Evolutionary conservation across 2,329 filamentous ascomycete genomes (phyloP).

Genomic region (Neophaeococcomyces aloes): DNA sequence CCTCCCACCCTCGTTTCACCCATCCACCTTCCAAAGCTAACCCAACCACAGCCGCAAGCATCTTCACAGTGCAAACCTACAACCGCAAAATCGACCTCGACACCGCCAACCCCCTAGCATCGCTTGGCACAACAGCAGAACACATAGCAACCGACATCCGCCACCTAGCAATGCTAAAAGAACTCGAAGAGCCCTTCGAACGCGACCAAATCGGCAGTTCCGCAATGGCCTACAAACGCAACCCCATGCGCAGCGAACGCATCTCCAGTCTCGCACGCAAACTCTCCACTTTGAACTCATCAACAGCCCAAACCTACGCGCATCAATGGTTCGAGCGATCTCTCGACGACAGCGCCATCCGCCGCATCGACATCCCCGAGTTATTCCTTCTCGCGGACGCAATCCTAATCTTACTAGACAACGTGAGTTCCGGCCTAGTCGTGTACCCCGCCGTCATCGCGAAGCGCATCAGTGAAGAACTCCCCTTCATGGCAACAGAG

Average conservation of each 20-base stretch:
- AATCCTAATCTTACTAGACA: constrained; percentile 56
- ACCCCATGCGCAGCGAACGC: constrained; percentile 48
- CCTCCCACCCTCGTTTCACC: too few relatives aligned
- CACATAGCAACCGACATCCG: constrained; percentile 66
- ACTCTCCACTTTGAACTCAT: constrained; percentile 43
- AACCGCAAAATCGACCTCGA: constrained; percentile 72
- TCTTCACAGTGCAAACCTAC: constrained; percentile 63
- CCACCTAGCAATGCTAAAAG: constrained; percentile 65
- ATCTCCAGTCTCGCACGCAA: constrained; percentile 50
- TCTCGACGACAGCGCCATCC: constrained; percentile 38
- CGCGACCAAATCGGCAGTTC: constrained; percentile 63
- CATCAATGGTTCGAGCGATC: constrained; percentile 69
- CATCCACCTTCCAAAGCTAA: not conserved
- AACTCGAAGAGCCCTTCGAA: constrained; percentile 77
- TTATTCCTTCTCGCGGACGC: constrained; percentile 59
- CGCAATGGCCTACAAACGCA: constrained; percentile 59
- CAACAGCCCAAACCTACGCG: constrained; percentile 56
- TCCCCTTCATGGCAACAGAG: constrained; percentile 76
- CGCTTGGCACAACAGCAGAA: constrained; percentile 67
- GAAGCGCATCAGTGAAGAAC: constrained; percentile 58
- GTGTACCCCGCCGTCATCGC: constrained; percentile 67
- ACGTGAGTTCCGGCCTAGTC: constrained; percentile 58
- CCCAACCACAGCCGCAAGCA: constrained; percentile 29
- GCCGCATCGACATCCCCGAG: constrained; percentile 51
- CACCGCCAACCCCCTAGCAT: constrained; percentile 69